Percentiles rank a stretch among this genome's conserved stretches.
Evolutionary conservation across 495 filamentous ascomycete genomes (phyloP).

Genomic region (Podospora sp.): DNA sequence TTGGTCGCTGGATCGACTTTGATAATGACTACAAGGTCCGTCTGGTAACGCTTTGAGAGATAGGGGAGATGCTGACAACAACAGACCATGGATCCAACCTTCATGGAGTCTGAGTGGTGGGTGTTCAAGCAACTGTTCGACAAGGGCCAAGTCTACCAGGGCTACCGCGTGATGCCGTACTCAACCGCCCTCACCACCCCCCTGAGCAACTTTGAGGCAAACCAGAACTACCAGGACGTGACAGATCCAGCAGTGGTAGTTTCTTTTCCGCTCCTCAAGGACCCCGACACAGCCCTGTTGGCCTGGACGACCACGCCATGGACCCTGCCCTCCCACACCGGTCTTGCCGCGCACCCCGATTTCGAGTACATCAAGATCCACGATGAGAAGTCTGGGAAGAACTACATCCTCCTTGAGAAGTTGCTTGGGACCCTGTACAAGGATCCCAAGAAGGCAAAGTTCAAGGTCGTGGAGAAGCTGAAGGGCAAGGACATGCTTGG

Average conservation of each 20-base stretch:
- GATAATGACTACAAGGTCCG: slow-evolving; percentile 94
- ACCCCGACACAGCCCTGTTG: slow-evolving; percentile 74
- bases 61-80: slow-evolving; percentile 15
- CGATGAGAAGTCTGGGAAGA: slow-evolving; percentile 77
- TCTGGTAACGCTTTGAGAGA: background rate
- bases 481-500: slow-evolving; percentile 88
- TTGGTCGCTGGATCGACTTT: slow-evolving; percentile 98
- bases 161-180: slow-evolving; percentile 91
- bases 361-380: slow-evolving; percentile 94
- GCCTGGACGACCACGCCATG: slow-evolving; percentile 97
- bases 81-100: slow-evolving; percentile 87
- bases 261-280: slow-evolving; percentile 77
- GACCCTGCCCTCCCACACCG: slow-evolving; percentile 86
- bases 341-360: slow-evolving; percentile 80
- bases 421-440: slow-evolving; percentile 88
- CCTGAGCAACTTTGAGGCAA: slow-evolving; percentile 90
- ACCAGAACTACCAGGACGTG: slow-evolving; percentile 92
- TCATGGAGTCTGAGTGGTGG: slow-evolving; percentile 98
- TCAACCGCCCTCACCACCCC: slow-evolving; percentile 89
- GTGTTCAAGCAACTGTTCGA: slow-evolving; percentile 91
- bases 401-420: slow-evolving; percentile 87
- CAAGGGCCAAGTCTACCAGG: slow-evolving; percentile 85
- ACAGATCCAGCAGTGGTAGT: slow-evolving; percentile 93
- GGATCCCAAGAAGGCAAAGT: slow-evolving; percentile 96
- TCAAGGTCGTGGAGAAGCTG: slow-evolving; percentile 78